Conservation (phyloP, 2,329 filamentous ascomycete species). For the Pyricularia sp. region DNA sequence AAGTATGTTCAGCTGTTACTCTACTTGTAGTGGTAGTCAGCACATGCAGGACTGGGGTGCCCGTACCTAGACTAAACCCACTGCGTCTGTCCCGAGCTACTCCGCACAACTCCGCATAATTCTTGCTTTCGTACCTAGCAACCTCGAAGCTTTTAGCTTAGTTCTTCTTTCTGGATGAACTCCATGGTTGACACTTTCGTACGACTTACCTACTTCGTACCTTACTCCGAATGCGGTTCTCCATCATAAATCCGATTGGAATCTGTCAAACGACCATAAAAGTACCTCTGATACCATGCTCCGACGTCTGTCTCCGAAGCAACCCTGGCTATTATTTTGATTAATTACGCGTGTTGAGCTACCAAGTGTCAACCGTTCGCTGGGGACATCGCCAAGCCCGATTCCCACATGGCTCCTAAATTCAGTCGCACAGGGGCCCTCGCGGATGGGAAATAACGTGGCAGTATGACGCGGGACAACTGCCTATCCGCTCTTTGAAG, state of each 20-base stretch:
- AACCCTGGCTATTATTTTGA: neutral
- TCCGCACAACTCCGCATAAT: neutral
- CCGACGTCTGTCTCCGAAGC: neutral
- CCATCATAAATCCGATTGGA: too few relatives aligned
- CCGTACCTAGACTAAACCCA: neutral
- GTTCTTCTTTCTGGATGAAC: too few relatives aligned
- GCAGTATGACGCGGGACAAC: neutral
- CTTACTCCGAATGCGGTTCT: too few relatives aligned
- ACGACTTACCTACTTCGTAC: too few relatives aligned
- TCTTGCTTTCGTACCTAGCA: neutral
- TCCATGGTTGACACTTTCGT: too few relatives aligned
- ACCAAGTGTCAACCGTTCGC: neutral
- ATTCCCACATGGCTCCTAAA: neutral
- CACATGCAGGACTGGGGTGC: neutral
- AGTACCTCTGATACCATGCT: neutral
- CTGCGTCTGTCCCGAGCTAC: neutral
- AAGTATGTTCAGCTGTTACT: too few relatives aligned
- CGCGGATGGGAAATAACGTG: neutral
- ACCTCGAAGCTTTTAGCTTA: neutral
- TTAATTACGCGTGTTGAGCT: neutral
- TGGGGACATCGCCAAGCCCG: neutral
- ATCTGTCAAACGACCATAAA: neutral
- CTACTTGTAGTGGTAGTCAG: neutral
- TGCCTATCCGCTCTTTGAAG: neutral
- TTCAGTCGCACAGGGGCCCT: neutral